Base-by-base conservation (phyloP, 345 rosid species). In the Erysimum cheiranthoides region DNA sequence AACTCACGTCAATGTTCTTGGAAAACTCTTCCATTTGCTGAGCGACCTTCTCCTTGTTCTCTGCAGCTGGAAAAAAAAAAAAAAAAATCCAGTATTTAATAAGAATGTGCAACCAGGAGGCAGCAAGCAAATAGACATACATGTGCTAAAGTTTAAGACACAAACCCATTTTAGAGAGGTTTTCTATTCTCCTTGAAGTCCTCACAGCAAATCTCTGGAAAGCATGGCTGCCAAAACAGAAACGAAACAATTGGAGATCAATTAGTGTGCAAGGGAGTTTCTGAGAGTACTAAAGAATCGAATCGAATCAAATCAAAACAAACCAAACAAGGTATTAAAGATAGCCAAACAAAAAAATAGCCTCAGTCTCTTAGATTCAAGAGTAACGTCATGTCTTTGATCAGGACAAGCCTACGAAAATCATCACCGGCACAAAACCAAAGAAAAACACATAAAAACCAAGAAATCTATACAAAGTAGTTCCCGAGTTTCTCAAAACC, bases 141-240 rank as follows among this genome's bases (percentile, higher is more conserved):
- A 57, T 17, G 58, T 4, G 45, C 18, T 12, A 16, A 49, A 27
- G 54, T 10, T 13, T 4, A 10, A 47, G 54, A 56, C 38, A 64
- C 71, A 18, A 17, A 89, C 93, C 91, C 18, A 82, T 62, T 54
- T 45, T 78, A 4, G 97, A 92, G 32, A 89, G 50, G 62, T 89
- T 87, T 61, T 89, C 96, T 8, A 92, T 84, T 79, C 42, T 84
- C 81, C 75, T 84, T 6, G 96, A 92, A 3, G 95, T 89, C 80
- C 91, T 88, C 66, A 91, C 97, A 18, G 97, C 95, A 85, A 92
- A 92, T 74, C 97, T 86, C 84, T 92, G 97, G 73, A 92, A 92
- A 54, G 95, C 78, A 73, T 78, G 95, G 75, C 97, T 92, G 82
- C 18, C 13, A 60, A 68, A 50, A 61, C 31, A 21, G 4, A 51